Percentiles rank a stretch among this genome's conserved stretches.
Conservation (phyloP, 192 early-diverging fungal genomes). For the Phlyctochytrium bullatum region DNA sequence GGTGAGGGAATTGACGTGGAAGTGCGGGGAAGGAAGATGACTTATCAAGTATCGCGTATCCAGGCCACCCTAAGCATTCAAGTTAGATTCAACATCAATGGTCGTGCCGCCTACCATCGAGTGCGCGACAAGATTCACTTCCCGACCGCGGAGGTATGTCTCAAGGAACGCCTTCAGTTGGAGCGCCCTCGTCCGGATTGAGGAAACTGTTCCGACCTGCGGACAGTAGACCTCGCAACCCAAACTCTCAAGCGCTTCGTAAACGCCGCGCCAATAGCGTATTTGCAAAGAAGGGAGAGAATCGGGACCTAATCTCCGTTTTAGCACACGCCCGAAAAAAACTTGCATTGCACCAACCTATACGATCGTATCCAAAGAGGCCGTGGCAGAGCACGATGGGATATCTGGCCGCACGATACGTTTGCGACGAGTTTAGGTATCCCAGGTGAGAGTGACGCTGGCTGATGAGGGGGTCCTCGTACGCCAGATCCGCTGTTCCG, state of each 20-base stretch:
- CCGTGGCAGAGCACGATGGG: conserved; percentile 88
- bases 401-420: conserved; percentile 56
- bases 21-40: conserved; percentile 67
- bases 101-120: conserved; percentile 68
- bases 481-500: too few relatives aligned
- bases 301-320: conserved; percentile 72
- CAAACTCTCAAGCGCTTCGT: conserved; percentile 69
- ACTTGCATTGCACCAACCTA: conserved; percentile 13
- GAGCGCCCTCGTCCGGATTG: conserved; percentile 65
- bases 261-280: conserved; percentile 85
- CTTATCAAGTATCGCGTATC: conserved; percentile 90
- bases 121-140: conserved; percentile 87
- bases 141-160: conserved; percentile 45
- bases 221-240: conserved; percentile 82
- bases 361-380: conserved; percentile 82
- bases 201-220: conserved; percentile 74
- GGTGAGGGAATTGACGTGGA: conserved; percentile 74
- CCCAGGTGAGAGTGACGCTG: too few relatives aligned
- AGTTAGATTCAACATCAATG: background rate
- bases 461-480: too few relatives aligned
- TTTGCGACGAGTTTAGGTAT: conserved; percentile 1
- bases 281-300: conserved; percentile 77
- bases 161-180: conserved; percentile 71
- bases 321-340: background rate
- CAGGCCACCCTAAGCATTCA: conserved; percentile 70